Conservation (phyloP, 2,329 filamentous ascomycete genomes). For the Fusarium citri region DNA sequence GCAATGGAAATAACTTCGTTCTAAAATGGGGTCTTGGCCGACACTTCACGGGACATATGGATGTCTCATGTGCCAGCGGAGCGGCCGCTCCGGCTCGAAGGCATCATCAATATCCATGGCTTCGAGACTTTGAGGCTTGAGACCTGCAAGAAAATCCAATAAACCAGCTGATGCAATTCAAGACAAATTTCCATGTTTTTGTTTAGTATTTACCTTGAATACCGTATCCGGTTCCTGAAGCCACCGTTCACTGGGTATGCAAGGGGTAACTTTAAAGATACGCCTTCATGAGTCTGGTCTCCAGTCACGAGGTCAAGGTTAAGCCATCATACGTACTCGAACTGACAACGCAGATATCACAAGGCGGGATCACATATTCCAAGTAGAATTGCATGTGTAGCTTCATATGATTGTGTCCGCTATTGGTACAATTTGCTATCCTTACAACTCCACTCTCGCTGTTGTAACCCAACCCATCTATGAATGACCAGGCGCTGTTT, state of each 20-base stretch:
- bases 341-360: not conserved
- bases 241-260: not conserved
- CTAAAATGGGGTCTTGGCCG: not conserved
- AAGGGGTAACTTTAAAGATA: not conserved
- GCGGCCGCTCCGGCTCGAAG: slow-evolving; percentile 12
- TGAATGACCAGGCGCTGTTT: slow-evolving; percentile 37
- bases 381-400: slow-evolving; percentile 13
- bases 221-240: not conserved
- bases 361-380: not conserved
- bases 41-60: slow-evolving; percentile 14
- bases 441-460: slow-evolving; percentile 50
- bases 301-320: not conserved
- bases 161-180: slow-evolving; percentile 4
- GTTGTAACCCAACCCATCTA: slow-evolving; percentile 45
- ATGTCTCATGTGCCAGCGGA: slow-evolving; percentile 25
- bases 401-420: slow-evolving; percentile 32
- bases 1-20: not conserved
- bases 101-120: not conserved
- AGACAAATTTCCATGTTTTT: slow-evolving; percentile 17
- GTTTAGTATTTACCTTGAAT: not conserved
- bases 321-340: not conserved
- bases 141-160: not conserved
- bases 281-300: not conserved
- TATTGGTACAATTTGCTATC: slow-evolving; percentile 52
- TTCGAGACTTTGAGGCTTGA: not conserved